Base-by-base conservation (phyloP, 768 basidiomycete genomes). In the Rhodosporidiobolus sp. region DNA sequence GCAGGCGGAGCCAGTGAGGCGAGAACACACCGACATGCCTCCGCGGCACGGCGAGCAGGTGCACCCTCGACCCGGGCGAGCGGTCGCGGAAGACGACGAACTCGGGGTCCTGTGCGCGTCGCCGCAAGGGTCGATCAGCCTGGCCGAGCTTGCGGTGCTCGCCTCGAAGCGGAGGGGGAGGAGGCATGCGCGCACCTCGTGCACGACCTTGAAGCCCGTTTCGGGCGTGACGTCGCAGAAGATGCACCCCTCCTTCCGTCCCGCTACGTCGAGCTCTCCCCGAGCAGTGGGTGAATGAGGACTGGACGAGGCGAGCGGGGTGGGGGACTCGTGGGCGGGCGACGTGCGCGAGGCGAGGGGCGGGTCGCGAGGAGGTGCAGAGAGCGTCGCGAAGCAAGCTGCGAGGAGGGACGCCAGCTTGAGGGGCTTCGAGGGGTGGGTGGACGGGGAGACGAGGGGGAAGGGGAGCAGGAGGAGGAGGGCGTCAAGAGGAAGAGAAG, bases 61-160 rank as follows among this genome's bases (percentile, higher is more conserved):
- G 74, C 1, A 75, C 70, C 32, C 43, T 68, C 17, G 48, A 54
- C 6, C 49, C 74, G 1, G 74, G 70, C 5, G 48, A 48, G 8
- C 74, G 43, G 34, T 75, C 74, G 26, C 52, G 46, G 57, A 75
- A 75, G 63, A 72, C 48, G 34, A 72, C 67, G 16, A 63, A 65
- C 50, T 65, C 69, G 17, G 61, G 19, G 28, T 69, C 67, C 74
- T 75, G 61, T 11, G 17, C 53, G 28, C 38, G 30, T 26, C 48
- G 28, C 43, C 4, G 17, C 32, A 24, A 46, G 34, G 52, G 26
- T 11, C 24, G 38, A 30, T n/a, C n/a, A n/a, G n/a, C n/a, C n/a
- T n/a, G n/a, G 28, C 10, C 35, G 5, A 30, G 11, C 46, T 12
- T 24, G 8, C 19, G 8, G 46, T 0, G 38, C 14, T 4, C 22